These are phyloP conservation scores for Phyllosticta citribraziliensis DNA, from an alignment of 2,329 filamentous ascomycete species.

Conservation along the genomic window DNA sequence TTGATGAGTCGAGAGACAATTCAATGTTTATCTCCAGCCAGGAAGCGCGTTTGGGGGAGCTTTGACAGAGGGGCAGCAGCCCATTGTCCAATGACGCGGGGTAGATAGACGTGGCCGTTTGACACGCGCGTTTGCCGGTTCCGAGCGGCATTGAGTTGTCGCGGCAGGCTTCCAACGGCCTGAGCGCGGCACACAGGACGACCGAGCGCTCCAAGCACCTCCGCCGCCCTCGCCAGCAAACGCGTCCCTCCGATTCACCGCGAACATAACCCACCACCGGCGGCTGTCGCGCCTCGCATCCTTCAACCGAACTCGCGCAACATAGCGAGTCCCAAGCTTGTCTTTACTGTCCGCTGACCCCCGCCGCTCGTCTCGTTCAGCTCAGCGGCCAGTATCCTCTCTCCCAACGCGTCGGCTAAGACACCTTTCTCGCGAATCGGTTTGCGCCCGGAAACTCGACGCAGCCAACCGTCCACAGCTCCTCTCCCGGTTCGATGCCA, in stretches of 20 bases:
- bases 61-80: slow-evolving; percentile 3
- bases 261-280: background rate
- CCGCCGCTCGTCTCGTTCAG: background rate
- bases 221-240: background rate
- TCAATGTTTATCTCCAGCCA: background rate
- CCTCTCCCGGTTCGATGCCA: slow-evolving; percentile 8
- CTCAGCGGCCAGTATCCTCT: background rate
- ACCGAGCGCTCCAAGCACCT: background rate
- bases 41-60: background rate
- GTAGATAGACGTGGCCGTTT: background rate
- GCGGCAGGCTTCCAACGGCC: background rate
- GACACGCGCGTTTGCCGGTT: background rate
- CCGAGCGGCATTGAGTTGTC: background rate
- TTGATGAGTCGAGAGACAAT: background rate
- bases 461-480: background rate
- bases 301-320: background rate
- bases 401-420: background rate
- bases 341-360: background rate
- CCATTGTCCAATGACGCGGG: slow-evolving; percentile 5
- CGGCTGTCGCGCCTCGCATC: background rate
- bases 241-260: background rate
- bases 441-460: background rate
- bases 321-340: background rate
- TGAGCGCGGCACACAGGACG: background rate
- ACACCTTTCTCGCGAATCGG: background rate